phyloP scores from a whole-genome alignment of 805 yeast species.

The Yamadazyma phyllophila region DNA sequence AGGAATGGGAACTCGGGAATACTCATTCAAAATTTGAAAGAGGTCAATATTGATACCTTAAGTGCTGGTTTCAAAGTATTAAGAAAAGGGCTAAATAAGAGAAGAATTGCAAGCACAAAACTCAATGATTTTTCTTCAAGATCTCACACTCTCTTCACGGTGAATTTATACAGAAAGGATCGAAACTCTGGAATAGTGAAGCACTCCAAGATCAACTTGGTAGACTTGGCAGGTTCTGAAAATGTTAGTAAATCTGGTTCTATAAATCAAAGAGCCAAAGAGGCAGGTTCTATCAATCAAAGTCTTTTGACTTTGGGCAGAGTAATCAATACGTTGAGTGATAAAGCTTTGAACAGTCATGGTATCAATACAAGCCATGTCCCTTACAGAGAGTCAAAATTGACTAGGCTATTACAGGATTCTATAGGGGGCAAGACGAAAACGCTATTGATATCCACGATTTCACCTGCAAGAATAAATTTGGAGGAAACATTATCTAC shows the following conservation, averaged over 20 bases:
- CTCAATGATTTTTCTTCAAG: slow-evolving; percentile 72
- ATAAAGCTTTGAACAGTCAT: slow-evolving; percentile 9
- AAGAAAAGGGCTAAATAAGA: slow-evolving; percentile 53
- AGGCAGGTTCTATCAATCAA: slow-evolving; percentile 91
- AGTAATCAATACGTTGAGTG: slow-evolving; percentile 64
- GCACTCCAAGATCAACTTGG: slow-evolving; percentile 71
- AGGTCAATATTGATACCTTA: slow-evolving; percentile 53
- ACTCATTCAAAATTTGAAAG: slow-evolving; percentile 63
- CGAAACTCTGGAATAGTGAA: slow-evolving; percentile 9
- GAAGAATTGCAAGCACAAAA: slow-evolving; percentile 71
- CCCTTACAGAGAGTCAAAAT: slow-evolving; percentile 82
- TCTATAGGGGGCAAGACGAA: slow-evolving; percentile 87
- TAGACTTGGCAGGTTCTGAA: slow-evolving; percentile 95
- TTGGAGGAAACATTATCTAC: slow-evolving; percentile 83
- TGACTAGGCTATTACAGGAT: slow-evolving; percentile 72
- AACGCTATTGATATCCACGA: slow-evolving; percentile 83
- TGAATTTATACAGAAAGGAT: slow-evolving; percentile 49
- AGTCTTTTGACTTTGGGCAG: slow-evolving; percentile 83
- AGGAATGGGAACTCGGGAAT: slow-evolving; percentile 29
- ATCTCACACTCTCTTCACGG: slow-evolving; percentile 74
- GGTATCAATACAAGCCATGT: slow-evolving; percentile 48
- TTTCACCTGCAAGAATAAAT: slow-evolving; percentile 79
- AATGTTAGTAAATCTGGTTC: slow-evolving; percentile 89
- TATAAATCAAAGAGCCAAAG: slow-evolving; percentile 78
- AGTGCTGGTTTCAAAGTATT: slow-evolving; percentile 56